Evolutionary conservation across 306 rosid species (phyloP).

Genomic region (Macrotyloma uniflorum): DNA sequence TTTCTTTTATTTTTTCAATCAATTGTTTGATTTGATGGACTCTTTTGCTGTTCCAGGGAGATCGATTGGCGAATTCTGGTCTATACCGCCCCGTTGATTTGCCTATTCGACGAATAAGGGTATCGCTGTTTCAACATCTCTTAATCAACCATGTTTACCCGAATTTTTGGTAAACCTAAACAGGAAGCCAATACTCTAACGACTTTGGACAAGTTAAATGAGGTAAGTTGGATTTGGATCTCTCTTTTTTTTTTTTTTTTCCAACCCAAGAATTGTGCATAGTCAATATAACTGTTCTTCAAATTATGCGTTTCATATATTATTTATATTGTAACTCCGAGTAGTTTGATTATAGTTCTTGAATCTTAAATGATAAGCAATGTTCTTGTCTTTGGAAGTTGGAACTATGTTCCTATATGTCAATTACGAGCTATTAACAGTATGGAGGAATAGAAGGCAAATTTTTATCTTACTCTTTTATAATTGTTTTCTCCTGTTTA

Average conservation of each 20-base stretch:
- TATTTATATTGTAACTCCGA: not conserved
- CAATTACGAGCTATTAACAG: not conserved
- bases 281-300: not conserved
- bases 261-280: not conserved
- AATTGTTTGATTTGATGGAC: constrained; percentile 17
- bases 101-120: constrained; percentile 41
- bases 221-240: constrained; percentile 51
- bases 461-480: not conserved
- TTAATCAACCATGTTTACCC: constrained; percentile 71
- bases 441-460: not conserved
- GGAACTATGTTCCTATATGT: not conserved
- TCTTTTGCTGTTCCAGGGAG: not conserved
- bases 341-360: not conserved
- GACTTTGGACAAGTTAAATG: constrained; percentile 82
- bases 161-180: constrained; percentile 83
- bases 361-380: not conserved
- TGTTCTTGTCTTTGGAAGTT: not conserved
- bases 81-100: not conserved
- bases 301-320: not conserved
- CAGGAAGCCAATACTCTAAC: constrained; percentile 69
- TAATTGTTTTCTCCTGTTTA: not conserved
- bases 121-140: constrained; percentile 34
- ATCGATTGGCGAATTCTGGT: constrained; percentile 15
- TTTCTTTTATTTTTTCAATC: not conserved
- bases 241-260: not conserved